Evolutionary conservation across 2,329 filamentous ascomycete genomes (phyloP).

Genomic region (Grosmannia huntii): DNA sequence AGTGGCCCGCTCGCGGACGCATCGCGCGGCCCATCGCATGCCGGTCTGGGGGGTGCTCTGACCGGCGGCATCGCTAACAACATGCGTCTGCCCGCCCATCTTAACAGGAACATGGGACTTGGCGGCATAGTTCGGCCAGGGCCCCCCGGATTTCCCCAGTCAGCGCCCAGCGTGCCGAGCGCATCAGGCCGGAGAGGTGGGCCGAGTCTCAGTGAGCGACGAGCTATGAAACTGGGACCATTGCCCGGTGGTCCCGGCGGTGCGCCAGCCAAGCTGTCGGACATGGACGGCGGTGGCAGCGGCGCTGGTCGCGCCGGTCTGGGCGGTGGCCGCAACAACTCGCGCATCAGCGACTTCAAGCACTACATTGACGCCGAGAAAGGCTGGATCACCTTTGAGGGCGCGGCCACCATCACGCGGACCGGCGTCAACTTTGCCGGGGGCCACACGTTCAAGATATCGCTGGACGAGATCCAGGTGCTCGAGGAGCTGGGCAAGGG

Average conservation of each 20-base stretch:
- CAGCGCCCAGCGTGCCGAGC: conserved; percentile 35
- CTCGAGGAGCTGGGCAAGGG: conserved; percentile 91
- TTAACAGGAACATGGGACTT: conserved; percentile 16
- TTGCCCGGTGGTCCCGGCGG: conserved; percentile 27
- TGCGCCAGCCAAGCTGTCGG: conserved; percentile 25
- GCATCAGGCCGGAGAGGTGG: conserved; percentile 21
- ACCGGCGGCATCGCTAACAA: conserved; percentile 31
- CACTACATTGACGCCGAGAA: conserved; percentile 87
- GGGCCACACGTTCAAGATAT: conserved; percentile 84
- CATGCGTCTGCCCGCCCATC: conserved; percentile 26
- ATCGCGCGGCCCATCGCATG: conserved; percentile 9
- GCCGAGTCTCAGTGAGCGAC: conserved; percentile 53
- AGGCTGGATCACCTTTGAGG: conserved; percentile 83
- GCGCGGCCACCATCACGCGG: conserved; percentile 79
- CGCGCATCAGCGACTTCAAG: conserved; percentile 46
- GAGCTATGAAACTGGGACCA: conserved; percentile 45
- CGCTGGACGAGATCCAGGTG: conserved; percentile 87
- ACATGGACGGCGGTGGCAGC: conserved; percentile 19
- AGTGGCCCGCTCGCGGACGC: conserved; percentile 17
- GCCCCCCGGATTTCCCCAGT: conserved; percentile 36
- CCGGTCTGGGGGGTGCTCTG: conserved; percentile 1
- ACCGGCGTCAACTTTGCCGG: conserved; percentile 86
- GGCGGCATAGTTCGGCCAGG: conserved; percentile 24
- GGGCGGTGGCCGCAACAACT: conserved; percentile 27
- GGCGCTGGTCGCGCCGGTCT: conserved; percentile 14